These are phyloP conservation scores for Camellia sinensis DNA, from an alignment of 148 eudicot genomes.

Conservation along the genomic window DNA sequence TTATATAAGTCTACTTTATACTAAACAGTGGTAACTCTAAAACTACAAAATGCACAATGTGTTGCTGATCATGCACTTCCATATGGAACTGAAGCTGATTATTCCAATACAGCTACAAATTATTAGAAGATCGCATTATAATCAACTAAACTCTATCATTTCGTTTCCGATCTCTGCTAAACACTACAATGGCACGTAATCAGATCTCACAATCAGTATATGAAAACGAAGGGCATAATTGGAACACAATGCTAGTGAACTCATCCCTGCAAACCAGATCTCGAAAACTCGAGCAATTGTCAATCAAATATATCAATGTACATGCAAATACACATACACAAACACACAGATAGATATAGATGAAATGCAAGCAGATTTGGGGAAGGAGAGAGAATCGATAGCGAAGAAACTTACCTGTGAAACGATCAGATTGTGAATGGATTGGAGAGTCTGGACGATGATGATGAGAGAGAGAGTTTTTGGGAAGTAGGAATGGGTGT, in stretches of 20 bases:
- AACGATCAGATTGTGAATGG: background rate
- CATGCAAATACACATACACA: background rate
- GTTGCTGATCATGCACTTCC: background rate
- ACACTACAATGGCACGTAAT: background rate
- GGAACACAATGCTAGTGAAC: background rate
- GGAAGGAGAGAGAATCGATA: background rate
- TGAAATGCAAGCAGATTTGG: background rate
- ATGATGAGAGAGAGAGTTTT: background rate
- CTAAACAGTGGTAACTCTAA: background rate
- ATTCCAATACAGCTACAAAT: background rate
- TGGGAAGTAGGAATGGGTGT: background rate
- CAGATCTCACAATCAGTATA: constrained; percentile 5
- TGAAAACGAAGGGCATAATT: background rate
- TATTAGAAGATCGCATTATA: background rate
- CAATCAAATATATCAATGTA: background rate
- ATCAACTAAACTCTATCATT: background rate
- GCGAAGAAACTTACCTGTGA: background rate
- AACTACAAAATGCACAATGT: background rate
- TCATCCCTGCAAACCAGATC: background rate
- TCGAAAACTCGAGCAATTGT: background rate
- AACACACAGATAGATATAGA: background rate
- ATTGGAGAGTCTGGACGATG: background rate
- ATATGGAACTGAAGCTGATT: background rate
- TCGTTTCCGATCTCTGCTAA: background rate
- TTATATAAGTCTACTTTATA: background rate